Evolutionary conservation across 169 alveolate species (phyloP).

Genomic region (Plasmodium adleri): DNA sequence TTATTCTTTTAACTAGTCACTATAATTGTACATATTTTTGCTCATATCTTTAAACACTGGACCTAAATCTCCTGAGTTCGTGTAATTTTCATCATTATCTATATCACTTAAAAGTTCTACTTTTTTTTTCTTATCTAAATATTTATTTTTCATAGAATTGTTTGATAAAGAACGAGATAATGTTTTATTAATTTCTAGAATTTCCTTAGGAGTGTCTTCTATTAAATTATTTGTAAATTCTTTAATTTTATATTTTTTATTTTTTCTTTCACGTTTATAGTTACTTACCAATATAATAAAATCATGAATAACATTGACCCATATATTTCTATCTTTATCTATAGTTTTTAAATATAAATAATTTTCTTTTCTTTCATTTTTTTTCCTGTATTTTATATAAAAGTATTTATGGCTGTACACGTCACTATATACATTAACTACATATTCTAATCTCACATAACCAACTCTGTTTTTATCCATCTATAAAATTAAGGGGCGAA

Average conservation of each 20-base stretch:
- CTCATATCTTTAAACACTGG: conserved; percentile 10
- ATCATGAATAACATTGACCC: conserved; percentile 66
- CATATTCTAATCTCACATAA: conserved; percentile 39
- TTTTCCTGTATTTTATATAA: conserved; percentile 52
- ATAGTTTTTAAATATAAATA: conserved; percentile 51
- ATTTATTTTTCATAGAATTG: conserved; percentile 61
- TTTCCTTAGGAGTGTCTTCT: conserved; percentile 32
- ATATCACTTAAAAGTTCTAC: conserved; percentile 42
- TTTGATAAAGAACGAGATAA: conserved; percentile 54
- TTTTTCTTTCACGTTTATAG: conserved; percentile 52
- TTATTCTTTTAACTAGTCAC: conserved; percentile 15
- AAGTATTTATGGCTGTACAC: conserved; percentile 58
- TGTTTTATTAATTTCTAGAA: conserved; percentile 32
- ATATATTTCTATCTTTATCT: conserved; percentile 56
- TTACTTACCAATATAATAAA: conserved; percentile 49
- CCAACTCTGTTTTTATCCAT: conserved; percentile 67
- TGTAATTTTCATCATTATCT: conserved; percentile 30
- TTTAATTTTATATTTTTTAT: conserved; percentile 41
- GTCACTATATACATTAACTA: conserved; percentile 50
- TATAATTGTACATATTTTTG: conserved; percentile 53
- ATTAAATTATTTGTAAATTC: conserved; percentile 10
- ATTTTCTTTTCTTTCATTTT: conserved; percentile 57
- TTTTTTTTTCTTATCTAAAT: conserved; percentile 33
- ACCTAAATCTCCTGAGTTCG: conserved; percentile 1
- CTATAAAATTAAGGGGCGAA: not conserved